Base-by-base conservation (phyloP, 2,329 filamentous ascomycete genomes). In the Arthrocladium fulminans region DNA sequence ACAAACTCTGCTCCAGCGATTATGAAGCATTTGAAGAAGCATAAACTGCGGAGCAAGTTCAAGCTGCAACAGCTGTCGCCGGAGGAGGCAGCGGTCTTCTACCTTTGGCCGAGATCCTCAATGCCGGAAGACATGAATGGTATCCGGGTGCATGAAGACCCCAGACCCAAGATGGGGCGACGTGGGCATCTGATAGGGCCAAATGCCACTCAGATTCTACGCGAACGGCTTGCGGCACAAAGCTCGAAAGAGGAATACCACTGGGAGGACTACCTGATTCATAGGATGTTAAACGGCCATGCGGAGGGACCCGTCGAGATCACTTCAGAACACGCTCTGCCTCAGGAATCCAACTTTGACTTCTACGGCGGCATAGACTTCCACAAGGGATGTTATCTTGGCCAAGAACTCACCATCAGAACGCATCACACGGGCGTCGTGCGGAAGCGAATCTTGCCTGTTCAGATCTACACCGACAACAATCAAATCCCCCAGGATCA, bases 381-480 rank as follows among this genome's bases (percentile, higher is more conserved):
- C 70, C 81, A 81, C 62, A 98, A 98, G 70, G 92, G 92, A 6
- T 98, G 92, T 68, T 98, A 98, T 66, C 80, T 97, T 6, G 92
- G 92, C 0, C 92, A 98, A 68, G 92, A 98, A 66, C 76, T 98
- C 54, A 97, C 92, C 1, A 95, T 97, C 56, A 83, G 92, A 35
- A 98, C 92, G 1, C 84, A 89, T 64, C 92, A 98, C 67, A 89
- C 85, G 10, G 92, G 92, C 19, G 87, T 98, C 13, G 87, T 98
- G 34, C 77, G 92, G 52, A 95, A 96, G 73, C 77, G 92, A 43
- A 80, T 97, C 43, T 65, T 98, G 45, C 92, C 92, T 0, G 81
- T 90, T 27, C 69, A 84, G 55, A 61, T 96, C 13, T 92, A 90
- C 64, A 70, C 69, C 5, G 64, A 63, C 4, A 68, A 69, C 29